A percentile compares a stretch with the other conserved stretches of the same genome.
phyloP scores from a whole-genome alignment of 441 rosid genomes.

The Aquilaria agallochum region DNA sequence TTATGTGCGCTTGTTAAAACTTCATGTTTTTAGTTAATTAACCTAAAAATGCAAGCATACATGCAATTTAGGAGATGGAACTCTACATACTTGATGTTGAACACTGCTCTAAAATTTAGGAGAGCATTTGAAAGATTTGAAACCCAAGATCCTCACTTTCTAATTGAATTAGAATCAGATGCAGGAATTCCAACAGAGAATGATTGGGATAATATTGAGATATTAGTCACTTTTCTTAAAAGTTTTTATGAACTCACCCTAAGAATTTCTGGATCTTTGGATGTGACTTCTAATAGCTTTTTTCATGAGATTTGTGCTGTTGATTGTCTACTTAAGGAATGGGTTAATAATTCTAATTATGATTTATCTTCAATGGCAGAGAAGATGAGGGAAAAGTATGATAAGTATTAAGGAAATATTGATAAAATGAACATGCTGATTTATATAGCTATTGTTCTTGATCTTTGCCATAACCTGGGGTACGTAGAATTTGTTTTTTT shows the following conservation, averaged over 20 bases:
- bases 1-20: no score
- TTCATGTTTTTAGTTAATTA: no score
- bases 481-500: no score
- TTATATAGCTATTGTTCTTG: neutral
- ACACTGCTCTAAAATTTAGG: neutral
- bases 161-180: neutral
- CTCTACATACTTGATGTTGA: neutral
- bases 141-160: neutral
- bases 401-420: neutral
- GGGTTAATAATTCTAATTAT: no score
- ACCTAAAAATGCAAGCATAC: no score
- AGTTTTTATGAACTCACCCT: no score
- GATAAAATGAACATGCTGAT: neutral
- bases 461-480: neutral
- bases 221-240: neutral
- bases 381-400: neutral
- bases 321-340: no score
- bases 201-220: neutral
- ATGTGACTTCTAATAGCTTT: no score
- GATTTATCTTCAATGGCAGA: no score
- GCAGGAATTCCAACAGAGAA: neutral
- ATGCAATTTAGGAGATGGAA: neutral
- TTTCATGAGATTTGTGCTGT: no score
- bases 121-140: neutral
- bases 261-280: no score